phyloP scores from a whole-genome alignment of 768 basidiomycete species.

The Serendipita indica region DNA sequence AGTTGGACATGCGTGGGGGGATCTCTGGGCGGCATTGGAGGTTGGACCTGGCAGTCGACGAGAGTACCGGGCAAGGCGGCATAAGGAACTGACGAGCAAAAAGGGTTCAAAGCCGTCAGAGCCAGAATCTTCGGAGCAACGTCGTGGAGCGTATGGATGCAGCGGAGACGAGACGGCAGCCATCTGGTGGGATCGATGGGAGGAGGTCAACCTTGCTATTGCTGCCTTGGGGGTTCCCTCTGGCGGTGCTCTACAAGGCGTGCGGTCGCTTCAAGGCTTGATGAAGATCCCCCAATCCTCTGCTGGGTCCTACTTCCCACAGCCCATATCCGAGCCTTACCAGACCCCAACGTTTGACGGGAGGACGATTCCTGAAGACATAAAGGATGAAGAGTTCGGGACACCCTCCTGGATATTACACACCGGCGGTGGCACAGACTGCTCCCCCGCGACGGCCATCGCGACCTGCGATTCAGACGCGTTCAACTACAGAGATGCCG shows the following conservation, averaged over 20 bases:
- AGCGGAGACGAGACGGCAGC: conserved; percentile 45
- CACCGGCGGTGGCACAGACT: neutral
- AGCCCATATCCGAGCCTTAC: too few relatives aligned
- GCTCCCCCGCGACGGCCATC: neutral
- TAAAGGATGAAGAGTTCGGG: neutral
- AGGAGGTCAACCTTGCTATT: conserved; percentile 35
- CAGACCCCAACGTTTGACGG: neutral
- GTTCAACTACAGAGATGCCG: neutral
- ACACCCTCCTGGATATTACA: neutral
- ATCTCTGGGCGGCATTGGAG: conserved; percentile 72
- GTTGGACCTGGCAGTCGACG: conserved; percentile 31
- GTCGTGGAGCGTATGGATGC: conserved; percentile 10
- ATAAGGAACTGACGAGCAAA: neutral
- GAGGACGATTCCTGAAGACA: neutral
- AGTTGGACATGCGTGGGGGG: conserved; percentile 51
- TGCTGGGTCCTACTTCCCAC: neutral
- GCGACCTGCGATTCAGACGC: neutral
- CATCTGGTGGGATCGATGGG: conserved; percentile 59
- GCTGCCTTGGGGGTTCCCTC: neutral
- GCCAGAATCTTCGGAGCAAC: neutral
- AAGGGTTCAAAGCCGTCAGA: neutral
- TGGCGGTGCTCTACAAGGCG: conserved; percentile 3
- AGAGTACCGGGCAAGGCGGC: conserved; percentile 32
- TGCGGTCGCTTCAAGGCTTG: neutral
- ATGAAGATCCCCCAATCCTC: neutral